phyloP scores from a whole-genome alignment of 2,329 filamentous ascomycete genomes.

The Fusarium sp. region DNA sequence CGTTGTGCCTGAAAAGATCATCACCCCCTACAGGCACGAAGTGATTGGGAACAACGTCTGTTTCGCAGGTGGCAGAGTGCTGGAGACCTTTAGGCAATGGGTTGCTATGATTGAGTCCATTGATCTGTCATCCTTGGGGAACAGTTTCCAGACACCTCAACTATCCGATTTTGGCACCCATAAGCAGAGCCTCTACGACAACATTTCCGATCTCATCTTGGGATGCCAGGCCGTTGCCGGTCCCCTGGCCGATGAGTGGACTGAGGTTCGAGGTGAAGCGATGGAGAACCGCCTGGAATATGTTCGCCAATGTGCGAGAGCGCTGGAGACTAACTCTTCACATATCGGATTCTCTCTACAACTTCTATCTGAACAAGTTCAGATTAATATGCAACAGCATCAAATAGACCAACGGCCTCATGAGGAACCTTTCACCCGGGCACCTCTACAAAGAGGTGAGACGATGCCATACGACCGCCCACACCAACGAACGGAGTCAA shows the following conservation, averaged over 20 bases:
- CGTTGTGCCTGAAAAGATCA: slow-evolving; percentile 80
- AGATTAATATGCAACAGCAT: slow-evolving; percentile 62
- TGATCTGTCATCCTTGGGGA: slow-evolving; percentile 83
- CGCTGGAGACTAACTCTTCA: slow-evolving; percentile 86
- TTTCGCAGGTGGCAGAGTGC: slow-evolving; percentile 78
- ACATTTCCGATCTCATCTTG: slow-evolving; percentile 88
- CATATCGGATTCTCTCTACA: slow-evolving; percentile 91
- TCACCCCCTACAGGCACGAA: slow-evolving; percentile 82
- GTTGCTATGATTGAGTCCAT: slow-evolving; percentile 91
- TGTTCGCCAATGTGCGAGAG: slow-evolving; percentile 80
- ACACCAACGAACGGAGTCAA: slow-evolving; percentile 69
- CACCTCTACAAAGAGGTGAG: slow-evolving; percentile 67
- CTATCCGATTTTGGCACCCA: slow-evolving; percentile 88
- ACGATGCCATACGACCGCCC: slow-evolving; percentile 66
- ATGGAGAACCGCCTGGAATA: slow-evolving; percentile 87
- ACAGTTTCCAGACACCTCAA: slow-evolving; percentile 84
- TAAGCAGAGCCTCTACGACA: slow-evolving; percentile 94
- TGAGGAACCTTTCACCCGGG: slow-evolving; percentile 61
- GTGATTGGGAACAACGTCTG: slow-evolving; percentile 86
- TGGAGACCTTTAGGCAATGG: slow-evolving; percentile 92
- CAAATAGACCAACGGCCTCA: slow-evolving; percentile 54
- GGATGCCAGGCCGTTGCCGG: slow-evolving; percentile 92
- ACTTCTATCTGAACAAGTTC: slow-evolving; percentile 85
- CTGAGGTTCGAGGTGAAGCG: slow-evolving; percentile 89
- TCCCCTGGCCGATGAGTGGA: slow-evolving; percentile 94